A percentile compares a stretch with the other conserved stretches of the same genome.
These are phyloP conservation scores for Canavalia gladiata DNA, from an alignment of 306 rosid genomes.

Conservation along the genomic window DNA sequence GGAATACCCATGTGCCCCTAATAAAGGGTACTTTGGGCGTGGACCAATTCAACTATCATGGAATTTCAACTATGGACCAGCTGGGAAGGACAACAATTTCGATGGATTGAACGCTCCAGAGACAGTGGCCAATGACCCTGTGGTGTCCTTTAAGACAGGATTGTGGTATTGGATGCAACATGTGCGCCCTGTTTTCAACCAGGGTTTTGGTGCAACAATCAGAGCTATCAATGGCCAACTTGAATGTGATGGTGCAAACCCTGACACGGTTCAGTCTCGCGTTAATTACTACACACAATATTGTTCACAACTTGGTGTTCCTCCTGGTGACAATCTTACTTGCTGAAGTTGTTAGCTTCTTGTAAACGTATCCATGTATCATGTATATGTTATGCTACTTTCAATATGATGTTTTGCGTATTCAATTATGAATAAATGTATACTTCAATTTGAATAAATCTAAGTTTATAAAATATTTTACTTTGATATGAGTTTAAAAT, in stretches of 20 bases:
- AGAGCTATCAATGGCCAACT: constrained; percentile 85
- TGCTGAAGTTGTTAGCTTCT: constrained; percentile 49
- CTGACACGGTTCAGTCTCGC: constrained; percentile 61
- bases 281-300: constrained; percentile 65
- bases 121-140: constrained; percentile 67
- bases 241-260: constrained; percentile 78
- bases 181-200: constrained; percentile 64
- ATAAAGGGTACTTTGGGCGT: constrained; percentile 81
- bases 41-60: constrained; percentile 92
- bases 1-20: constrained; percentile 69
- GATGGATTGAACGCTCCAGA: constrained; percentile 82
- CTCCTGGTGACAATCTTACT: constrained; percentile 73
- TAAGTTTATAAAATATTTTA: too few relatives aligned
- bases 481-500: too few relatives aligned
- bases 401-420: too few relatives aligned
- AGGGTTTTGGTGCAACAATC: constrained; percentile 89
- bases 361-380: too few relatives aligned
- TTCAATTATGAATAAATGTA: too few relatives aligned
- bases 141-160: constrained; percentile 79
- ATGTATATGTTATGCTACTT: too few relatives aligned
- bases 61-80: constrained; percentile 91
- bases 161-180: constrained; percentile 86
- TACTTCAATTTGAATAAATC: too few relatives aligned
- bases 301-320: constrained; percentile 72
- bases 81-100: constrained; percentile 66